A percentile compares a stretch with the other conserved stretches of the same genome.
Conservation (phyloP, 2,329 filamentous ascomycete genomes). For the Aspergillus sp. region DNA sequence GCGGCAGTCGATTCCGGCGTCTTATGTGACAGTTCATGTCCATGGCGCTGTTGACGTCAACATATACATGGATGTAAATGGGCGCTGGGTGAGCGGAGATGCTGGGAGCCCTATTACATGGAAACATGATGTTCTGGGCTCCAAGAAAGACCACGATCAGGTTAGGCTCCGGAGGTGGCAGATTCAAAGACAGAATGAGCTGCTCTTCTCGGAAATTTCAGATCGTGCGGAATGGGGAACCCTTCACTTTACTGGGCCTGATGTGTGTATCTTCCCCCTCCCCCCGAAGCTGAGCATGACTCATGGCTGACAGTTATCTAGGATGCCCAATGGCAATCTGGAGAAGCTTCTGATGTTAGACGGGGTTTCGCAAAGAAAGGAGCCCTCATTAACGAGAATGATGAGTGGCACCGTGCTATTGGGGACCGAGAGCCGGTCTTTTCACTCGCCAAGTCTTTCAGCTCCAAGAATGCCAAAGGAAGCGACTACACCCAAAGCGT, state of each 20-base stretch:
- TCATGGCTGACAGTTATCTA: conserved; percentile 15
- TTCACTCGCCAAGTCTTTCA: conserved; percentile 67
- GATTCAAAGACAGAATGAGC: conserved; percentile 46
- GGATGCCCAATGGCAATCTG: conserved; percentile 65
- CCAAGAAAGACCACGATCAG: conserved; percentile 35
- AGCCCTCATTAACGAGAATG: conserved; percentile 61
- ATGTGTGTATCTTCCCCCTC: conserved; percentile 28
- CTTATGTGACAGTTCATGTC: conserved; percentile 69
- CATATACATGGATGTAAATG: conserved; percentile 63
- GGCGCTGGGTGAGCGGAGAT: conserved; percentile 78
- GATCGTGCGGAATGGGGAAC: conserved; percentile 83
- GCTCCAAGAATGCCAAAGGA: conserved; percentile 18
- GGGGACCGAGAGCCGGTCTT: conserved; percentile 78
- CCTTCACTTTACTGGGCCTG: conserved; percentile 69
- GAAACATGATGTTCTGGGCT: conserved; percentile 51
- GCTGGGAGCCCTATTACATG: conserved; percentile 65
- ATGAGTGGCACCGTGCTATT: conserved; percentile 63
- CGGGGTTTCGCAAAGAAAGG: conserved; percentile 66
- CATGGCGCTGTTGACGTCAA: conserved; percentile 62
- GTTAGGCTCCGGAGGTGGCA: conserved; percentile 40
- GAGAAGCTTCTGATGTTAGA: conserved; percentile 61
- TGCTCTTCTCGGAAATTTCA: conserved; percentile 67
- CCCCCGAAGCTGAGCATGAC: background rate
- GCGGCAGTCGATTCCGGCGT: conserved; percentile 75
- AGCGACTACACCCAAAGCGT: conserved; percentile 47